Evolutionary conservation across 495 filamentous ascomycete species (phyloP), one percentile per base, ranked within the genome.

Genomic region (Aspergillus saccharolyticus): DNA sequence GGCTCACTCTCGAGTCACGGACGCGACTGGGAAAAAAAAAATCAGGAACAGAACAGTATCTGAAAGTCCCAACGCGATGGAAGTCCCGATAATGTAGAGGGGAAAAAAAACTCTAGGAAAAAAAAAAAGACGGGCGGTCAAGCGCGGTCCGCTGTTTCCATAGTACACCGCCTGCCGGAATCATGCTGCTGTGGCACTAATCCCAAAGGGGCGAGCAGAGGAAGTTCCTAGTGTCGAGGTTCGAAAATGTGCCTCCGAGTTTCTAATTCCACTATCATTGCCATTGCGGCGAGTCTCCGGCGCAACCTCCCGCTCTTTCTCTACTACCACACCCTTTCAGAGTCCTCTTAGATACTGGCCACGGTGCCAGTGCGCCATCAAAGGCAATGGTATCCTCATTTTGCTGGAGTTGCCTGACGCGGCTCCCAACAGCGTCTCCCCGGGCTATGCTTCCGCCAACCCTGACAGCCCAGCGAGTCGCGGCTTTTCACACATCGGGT

Each of bases 381-480:
- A 64, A 57, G 62, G 66, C 67, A 67, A 90, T 90, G 88, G 84
- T 82, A 69, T 85, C 83, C 59, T 72, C 82, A 52, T 82, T 78
- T 60, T 86, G 86, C 76, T 83, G 84, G 80, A 78, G 83, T 73
- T 88, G 85, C 72, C 80, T 90, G 57, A 75, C 79, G 57, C 68
- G 68, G 64, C 71, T 78, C 55, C 73, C 73, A 19, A 62, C 62
- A 69, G 80, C 75, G 73, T 39, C 33, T 12, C 79, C 71, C 76
- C 80, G 67, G 68, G 67, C 66, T 56, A 64, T 66, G 53, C 67
- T 65, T 62, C 70, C 68, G 59, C 64, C 68, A 46, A 60, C 65
- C 68, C 57, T 64, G 63, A 57, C 72, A 63, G 65, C 71, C 55
- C 55, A 72, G 59, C 65, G 68, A 64, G 63, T 70, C 49, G 73